Evolutionary conservation across 805 yeast species (phyloP).

Genomic region (Suhomyces vadensis): DNA sequence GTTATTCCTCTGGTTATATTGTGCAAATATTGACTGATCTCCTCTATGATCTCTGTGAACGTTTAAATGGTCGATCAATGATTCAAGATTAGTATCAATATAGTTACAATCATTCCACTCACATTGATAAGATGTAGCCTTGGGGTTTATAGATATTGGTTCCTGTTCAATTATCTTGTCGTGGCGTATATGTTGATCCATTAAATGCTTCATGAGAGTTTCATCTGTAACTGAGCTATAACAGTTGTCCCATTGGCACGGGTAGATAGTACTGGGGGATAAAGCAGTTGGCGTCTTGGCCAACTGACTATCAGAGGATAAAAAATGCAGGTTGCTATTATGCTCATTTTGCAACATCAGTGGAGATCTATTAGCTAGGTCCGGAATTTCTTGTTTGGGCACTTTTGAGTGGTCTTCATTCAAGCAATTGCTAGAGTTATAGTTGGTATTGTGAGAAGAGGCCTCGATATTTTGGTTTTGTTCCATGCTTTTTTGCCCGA

Average conservation of each 20-base stretch:
- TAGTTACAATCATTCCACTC: slow-evolving; percentile 77
- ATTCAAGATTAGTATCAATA: slow-evolving; percentile 50
- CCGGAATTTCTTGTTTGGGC: too few species aligned
- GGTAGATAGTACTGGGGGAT: not conserved
- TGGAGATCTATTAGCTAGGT: too few species aligned
- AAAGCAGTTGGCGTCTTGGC: not conserved
- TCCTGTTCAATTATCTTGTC: slow-evolving; percentile 1
- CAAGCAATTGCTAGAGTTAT: not conserved
- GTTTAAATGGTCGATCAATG: slow-evolving; percentile 56
- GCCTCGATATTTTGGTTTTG: not conserved
- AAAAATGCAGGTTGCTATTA: not conserved
- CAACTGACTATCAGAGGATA: not conserved
- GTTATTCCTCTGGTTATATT: slow-evolving; percentile 2
- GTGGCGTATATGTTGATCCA: slow-evolving; percentile 48
- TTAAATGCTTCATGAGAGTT: slow-evolving; percentile 33
- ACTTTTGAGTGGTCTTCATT: too few species aligned
- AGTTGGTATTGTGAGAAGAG: not conserved
- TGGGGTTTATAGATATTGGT: slow-evolving; percentile 8
- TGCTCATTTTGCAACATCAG: too few species aligned
- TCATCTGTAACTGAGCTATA: slow-evolving; percentile 37
- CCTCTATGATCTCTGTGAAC: slow-evolving; percentile 24
- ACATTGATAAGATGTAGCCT: slow-evolving; percentile 45
- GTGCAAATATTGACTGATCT: not conserved
- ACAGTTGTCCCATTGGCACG: slow-evolving; percentile 66
- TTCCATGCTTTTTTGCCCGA: not conserved